Evolutionary conservation across 306 rosid genomes (phyloP).

Genomic region (Cucurbita pepo): DNA sequence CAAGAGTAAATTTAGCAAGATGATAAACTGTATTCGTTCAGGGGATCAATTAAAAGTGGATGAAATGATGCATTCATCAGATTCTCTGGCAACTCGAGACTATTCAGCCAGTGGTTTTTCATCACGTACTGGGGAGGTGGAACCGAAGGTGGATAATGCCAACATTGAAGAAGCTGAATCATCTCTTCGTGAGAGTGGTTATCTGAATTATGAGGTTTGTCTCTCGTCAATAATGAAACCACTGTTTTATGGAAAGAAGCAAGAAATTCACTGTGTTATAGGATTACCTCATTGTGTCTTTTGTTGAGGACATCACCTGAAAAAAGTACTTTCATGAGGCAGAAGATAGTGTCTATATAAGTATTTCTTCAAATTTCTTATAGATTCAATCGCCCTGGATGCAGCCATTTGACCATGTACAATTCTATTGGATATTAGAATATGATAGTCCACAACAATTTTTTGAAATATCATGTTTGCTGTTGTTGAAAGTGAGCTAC

Average conservation of each 20-base stretch:
- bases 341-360: neutral
- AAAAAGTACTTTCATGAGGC: neutral
- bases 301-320: neutral
- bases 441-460: neutral
- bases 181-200: constrained; percentile 88
- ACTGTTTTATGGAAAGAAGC: neutral
- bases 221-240: neutral
- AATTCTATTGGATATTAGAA: neutral
- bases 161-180: constrained; percentile 93
- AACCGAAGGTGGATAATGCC: constrained; percentile 48
- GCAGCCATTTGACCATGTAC: neutral
- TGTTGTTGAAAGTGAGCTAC: constrained; percentile 7
- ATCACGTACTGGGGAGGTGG: constrained; percentile 58
- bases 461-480: neutral
- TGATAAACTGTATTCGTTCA: constrained; percentile 65
- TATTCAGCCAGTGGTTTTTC: constrained; percentile 85
- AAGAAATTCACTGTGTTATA: neutral
- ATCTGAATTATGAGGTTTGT: constrained; percentile 79
- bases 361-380: neutral
- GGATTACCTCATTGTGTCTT: neutral
- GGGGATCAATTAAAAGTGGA: constrained; percentile 46
- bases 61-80: constrained; percentile 55
- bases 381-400: neutral
- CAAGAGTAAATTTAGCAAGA: constrained; percentile 30
- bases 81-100: constrained; percentile 79